A percentile compares a stretch with the other conserved stretches of the same genome.
phyloP scores from a whole-genome alignment of 352 stramenopile genomes.

The Pythium catenulatum region DNA sequence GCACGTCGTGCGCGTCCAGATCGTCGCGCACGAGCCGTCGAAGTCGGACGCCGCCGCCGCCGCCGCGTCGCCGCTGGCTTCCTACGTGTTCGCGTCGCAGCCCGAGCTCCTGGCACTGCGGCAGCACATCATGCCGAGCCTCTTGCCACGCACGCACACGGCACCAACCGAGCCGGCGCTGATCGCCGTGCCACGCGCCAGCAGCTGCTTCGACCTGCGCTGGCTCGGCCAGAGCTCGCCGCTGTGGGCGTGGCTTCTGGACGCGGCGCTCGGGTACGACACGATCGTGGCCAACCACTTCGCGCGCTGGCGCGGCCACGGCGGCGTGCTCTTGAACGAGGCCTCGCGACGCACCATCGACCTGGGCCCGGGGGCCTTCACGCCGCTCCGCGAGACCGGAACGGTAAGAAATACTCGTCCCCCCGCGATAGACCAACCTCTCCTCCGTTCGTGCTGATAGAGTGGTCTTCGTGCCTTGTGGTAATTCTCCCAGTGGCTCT shows the following conservation, averaged over 20 bases:
- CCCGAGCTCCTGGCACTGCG: slow-evolving; percentile 78
- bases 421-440: too few species aligned
- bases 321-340: slow-evolving; percentile 86
- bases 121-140: slow-evolving; percentile 27
- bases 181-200: slow-evolving; percentile 66
- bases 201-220: slow-evolving; percentile 73
- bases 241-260: slow-evolving; percentile 72
- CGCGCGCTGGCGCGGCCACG: slow-evolving; percentile 72
- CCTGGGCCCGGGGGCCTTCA: slow-evolving; percentile 85
- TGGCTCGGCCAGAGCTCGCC: slow-evolving; percentile 64
- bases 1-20: slow-evolving; percentile 29
- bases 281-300: slow-evolving; percentile 96
- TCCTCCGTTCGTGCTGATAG: too few species aligned
- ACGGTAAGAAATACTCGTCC: too few species aligned
- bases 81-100: slow-evolving; percentile 84
- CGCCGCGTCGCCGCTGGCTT: slow-evolving; percentile 21
- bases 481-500: slow-evolving; percentile 59
- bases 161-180: slow-evolving; percentile 47
- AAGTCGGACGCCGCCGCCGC: neutral
- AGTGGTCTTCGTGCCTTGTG: too few species aligned
- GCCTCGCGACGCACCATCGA: slow-evolving; percentile 78
- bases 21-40: neutral
- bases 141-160: too few species aligned
- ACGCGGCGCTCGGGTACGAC: slow-evolving; percentile 88
- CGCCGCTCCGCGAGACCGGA: slow-evolving; percentile 53